Percentiles rank a stretch among this genome's conserved stretches.
Evolutionary conservation across 2,329 filamentous ascomycete genomes (phyloP).

Genomic region (Exophiala phaeomuriformis): DNA sequence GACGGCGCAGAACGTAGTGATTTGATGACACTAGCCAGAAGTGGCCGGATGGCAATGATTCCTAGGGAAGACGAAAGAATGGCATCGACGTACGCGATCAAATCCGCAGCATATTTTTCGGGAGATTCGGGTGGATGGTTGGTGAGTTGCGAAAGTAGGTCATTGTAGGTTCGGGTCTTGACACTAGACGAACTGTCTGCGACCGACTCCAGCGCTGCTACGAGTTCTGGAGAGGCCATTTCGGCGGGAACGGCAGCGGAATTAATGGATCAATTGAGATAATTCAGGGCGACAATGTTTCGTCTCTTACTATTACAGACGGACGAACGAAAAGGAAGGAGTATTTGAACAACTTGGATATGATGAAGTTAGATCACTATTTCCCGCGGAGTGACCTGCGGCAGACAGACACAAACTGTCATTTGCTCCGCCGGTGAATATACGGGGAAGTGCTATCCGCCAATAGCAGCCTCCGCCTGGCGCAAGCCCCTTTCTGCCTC

Average conservation of each 20-base stretch:
- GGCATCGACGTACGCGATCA: conserved; percentile 55
- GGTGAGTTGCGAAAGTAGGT: conserved; percentile 52
- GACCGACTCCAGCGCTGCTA: conserved; percentile 44
- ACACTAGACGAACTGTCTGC: conserved; percentile 36
- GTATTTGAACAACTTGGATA: too few species aligned
- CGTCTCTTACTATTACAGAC: too few species aligned
- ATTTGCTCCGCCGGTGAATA: too few species aligned
- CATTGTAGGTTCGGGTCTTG: conserved; percentile 51
- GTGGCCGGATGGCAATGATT: conserved; percentile 65
- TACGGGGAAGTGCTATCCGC: too few species aligned
- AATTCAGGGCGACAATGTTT: too few species aligned
- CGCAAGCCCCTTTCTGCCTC: too few species aligned
- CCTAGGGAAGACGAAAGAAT: conserved; percentile 64
- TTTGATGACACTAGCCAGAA: conserved; percentile 64
- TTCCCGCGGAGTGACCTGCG: too few species aligned
- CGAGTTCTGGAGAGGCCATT: conserved; percentile 48
- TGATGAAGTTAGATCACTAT: too few species aligned
- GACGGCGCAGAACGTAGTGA: conserved; percentile 48
- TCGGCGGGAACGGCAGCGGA: not conserved
- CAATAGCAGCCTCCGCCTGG: too few species aligned
- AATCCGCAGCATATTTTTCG: conserved; percentile 18
- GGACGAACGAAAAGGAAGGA: too few species aligned
- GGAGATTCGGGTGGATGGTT: conserved; percentile 37
- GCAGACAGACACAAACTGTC: too few species aligned
- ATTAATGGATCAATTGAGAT: not conserved